Evolutionary conservation across 805 yeast species (phyloP), one percentile per base, ranked within the genome.

Genomic region (Candida maesae): DNA sequence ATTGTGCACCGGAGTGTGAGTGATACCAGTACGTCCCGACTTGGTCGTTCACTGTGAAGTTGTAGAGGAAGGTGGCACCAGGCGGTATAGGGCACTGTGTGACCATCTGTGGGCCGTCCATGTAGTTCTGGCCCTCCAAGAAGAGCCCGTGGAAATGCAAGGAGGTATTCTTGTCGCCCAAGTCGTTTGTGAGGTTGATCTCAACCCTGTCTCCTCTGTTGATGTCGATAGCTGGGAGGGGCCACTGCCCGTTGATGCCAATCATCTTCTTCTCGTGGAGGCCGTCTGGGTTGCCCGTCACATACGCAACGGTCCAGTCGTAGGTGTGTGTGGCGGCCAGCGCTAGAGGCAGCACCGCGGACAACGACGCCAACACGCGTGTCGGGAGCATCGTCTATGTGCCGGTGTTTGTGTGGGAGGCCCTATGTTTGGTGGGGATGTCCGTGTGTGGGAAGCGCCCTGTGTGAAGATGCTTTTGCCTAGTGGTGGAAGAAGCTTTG

Each of bases 21-120:
- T 84, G 95, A 60, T 84, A 84, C 95, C 95, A 84, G 63, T 70
- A 84, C n/a, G 87, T 74, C 37, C 95, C 95, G 4, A 67, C 77
- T 59, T 84, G 90, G 47, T 76, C 71, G 7, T 62, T 70, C 9
- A 82, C 81, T 2, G 84, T 78, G 54, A 84, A 84, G 61, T 84
- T 83, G 63, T 84, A 84, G 33, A 79, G 59, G 56, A 71, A 73
- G 2, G 87, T 75, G 50, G 76, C 76, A 21, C 84, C 84, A 8
- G 84, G 80, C 31, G 78, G 73, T 45, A 84, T 80, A 25, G 91
- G 91, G 65, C 91, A 84, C 58, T 84, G 91, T 5, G 89, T 80
- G 11, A 84, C 81, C 73, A 75, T 74, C 55, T 79, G 81, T 3
- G 93, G 89, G 11, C 95, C 95, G 59, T 84, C 95, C 87, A 81